Evolutionary conservation across 2,329 filamentous ascomycete genomes (phyloP), one percentile per base, ranked within the genome.

Genomic region (Beauveria caledonica): DNA sequence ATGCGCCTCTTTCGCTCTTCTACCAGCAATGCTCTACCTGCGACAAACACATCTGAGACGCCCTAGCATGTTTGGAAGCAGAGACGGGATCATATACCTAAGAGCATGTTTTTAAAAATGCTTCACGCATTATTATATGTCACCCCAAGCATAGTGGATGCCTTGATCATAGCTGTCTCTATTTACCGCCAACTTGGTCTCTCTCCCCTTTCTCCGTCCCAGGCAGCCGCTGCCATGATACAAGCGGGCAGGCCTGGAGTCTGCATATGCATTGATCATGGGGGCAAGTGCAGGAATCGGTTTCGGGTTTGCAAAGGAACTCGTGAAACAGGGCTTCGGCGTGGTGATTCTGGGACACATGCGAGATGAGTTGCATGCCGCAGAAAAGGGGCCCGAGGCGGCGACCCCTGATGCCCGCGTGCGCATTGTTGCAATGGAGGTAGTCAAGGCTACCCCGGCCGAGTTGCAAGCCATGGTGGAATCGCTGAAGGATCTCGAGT

Each of bases 391-490:
- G 48, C 64, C 71, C 54, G 64, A 66, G 57, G 39, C 45, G 17
- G 56, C 64, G 42, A 62, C 42, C 44, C 65, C 66, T 36, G 61
- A 53, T 46, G 63, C 64, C 45, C 65, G 65, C 21, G 66, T 72
- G 59, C 68, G 64, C 61, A 68, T 62, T 50, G 55, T 73, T 44
- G 65, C 70, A 44, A 65, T 72, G 57, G 65, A 73, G 63, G 67
- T 68, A 27, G 67, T 73, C 7, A 50, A 27, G 23, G 48, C 48
- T 5, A 51, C 27, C 2, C 9, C 48, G 8, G 8, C 21, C 13
- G n/a, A 51, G n/a, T n/a, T 51, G n/a, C 10, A 51, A 21, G 48
- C 15, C 2, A 19, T 51, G 25, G 27, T 51, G 15, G 15, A 51
- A 5, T 19, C 29, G 13, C 10, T 36, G 9, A 51, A 51, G n/a